Evolutionary conservation across 192 early-diverging fungal species (phyloP).

Genomic region (Rhizoclosmatium globosum): DNA sequence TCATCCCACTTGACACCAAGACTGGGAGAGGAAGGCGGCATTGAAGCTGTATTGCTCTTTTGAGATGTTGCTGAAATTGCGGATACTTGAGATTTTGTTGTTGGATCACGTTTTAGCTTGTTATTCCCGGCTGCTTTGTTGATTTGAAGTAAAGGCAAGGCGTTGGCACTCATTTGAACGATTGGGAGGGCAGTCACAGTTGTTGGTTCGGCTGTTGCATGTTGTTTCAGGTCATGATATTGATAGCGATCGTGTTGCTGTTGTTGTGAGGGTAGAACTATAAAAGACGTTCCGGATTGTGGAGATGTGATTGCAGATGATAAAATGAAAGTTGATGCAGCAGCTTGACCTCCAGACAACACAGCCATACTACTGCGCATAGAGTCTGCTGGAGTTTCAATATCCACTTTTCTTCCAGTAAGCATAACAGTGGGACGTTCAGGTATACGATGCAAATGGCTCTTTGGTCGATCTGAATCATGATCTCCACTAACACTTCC

Average conservation of each 20-base stretch:
- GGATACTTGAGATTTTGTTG: background rate
- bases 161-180: background rate
- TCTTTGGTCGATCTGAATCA: background rate
- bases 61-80: background rate
- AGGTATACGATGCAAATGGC: slow-evolving; percentile 10
- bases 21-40: background rate
- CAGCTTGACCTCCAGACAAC: background rate
- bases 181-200: background rate
- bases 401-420: slow-evolving; percentile 23
- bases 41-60: background rate
- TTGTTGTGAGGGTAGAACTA: background rate
- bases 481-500: slow-evolving; percentile 4
- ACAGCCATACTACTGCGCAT: slow-evolving; percentile 23
- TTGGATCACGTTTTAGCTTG: background rate
- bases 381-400: slow-evolving; percentile 22
- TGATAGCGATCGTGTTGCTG: slow-evolving; percentile 20
- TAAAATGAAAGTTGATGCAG: background rate
- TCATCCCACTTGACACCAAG: slow-evolving; percentile 1
- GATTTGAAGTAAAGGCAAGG: background rate
- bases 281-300: background rate
- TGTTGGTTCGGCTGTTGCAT: background rate
- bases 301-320: background rate
- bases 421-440: slow-evolving; percentile 18
- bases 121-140: background rate
- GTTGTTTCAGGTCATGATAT: slow-evolving; percentile 6